Base-by-base conservation (phyloP, 202 grass and related monocot species). In the Cymbopogon flexuosus region DNA sequence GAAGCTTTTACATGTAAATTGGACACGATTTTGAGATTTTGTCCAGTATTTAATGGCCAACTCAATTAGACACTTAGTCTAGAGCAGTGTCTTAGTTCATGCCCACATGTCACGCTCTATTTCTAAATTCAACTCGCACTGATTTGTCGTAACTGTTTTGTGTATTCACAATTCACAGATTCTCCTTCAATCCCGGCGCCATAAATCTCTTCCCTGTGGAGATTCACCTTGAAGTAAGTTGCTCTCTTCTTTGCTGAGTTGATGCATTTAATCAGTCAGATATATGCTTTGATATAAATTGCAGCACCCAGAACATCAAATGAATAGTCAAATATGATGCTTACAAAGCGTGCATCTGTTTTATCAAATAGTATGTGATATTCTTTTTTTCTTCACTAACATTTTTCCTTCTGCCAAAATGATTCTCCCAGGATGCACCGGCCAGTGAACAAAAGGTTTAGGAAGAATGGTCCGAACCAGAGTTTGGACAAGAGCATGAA, bases 171-270 rank as follows among this genome's bases (percentile, higher is more conserved):
- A 58, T 33, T 37, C 71, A 83, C 92, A 99, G 96, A 49, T 99
- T 93, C 84, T 93, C 92, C 68, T 99, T 99, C 87, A 96, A 91
- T 74, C 92, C 92, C 57, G 62, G 83, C 39, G 90, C 92, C 45
- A 96, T 96, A 84, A 99, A 99, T 86, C 84, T 96, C 75, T 93
- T 99, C 83, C 88, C 84, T 54, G 88, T 99, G 81, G 92, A 99
- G 75, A 83, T 99, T 83, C 92, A 91, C 83, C 90, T 89, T 86
- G 90, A 99, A 76, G 96, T 99, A 81, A 91, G 95, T 91, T 84
- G 4, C 37, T 70, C 45, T 54, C 35, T 72, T 65, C 75, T 77
- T 72, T 60, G 60, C 45, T 72, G 3, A 59, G 15, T 56, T 65
- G 18, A 39, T 2, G 34, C 61, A 16, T 15, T 7, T 37, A 64